Percentiles rank a stretch among this genome's conserved stretches.
These are phyloP conservation scores for Camellia lanceoleosa DNA, from an alignment of 148 eudicot genomes.

Conservation along the genomic window DNA sequence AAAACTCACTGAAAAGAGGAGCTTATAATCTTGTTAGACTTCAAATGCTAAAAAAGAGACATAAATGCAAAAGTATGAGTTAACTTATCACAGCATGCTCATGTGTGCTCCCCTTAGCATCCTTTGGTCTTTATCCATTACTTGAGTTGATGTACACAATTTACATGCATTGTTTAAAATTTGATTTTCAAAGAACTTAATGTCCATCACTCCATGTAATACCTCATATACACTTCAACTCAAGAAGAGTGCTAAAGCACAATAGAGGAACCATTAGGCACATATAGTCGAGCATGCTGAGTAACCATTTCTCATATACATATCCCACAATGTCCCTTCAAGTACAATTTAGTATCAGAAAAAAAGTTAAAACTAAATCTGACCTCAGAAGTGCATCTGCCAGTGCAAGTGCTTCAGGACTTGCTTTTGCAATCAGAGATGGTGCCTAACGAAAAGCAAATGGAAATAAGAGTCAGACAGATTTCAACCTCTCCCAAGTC, in stretches of 20 bases:
- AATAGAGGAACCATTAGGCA: not conserved
- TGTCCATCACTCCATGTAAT: not conserved
- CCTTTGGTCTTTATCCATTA: not conserved
- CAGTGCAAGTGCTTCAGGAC: constrained; percentile 68
- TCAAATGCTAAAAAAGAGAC: not conserved
- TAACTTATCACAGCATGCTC: constrained; percentile 2
- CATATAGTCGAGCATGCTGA: not conserved
- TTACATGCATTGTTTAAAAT: not conserved
- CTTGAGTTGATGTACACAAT: not conserved
- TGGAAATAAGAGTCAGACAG: not conserved
- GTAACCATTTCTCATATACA: not conserved
- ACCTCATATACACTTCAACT: not conserved
- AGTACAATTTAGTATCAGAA: not conserved
- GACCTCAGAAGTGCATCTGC: constrained; percentile 86
- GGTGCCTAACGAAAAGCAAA: constrained; percentile 54
- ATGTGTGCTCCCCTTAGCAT: not conserved
- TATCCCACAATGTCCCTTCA: not conserved
- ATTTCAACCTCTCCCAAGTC: constrained; percentile 9
- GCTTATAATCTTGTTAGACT: constrained; percentile 6
- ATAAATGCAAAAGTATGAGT: not conserved
- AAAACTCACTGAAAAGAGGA: constrained; percentile 1
- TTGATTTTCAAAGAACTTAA: not conserved
- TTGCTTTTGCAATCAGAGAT: constrained; percentile 72
- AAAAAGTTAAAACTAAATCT: constrained; percentile 11
- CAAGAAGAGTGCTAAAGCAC: constrained; percentile 5